Evolutionary conservation across 2,329 filamentous ascomycete species (phyloP).

Genomic region (Trichocomaceae sp.): DNA sequence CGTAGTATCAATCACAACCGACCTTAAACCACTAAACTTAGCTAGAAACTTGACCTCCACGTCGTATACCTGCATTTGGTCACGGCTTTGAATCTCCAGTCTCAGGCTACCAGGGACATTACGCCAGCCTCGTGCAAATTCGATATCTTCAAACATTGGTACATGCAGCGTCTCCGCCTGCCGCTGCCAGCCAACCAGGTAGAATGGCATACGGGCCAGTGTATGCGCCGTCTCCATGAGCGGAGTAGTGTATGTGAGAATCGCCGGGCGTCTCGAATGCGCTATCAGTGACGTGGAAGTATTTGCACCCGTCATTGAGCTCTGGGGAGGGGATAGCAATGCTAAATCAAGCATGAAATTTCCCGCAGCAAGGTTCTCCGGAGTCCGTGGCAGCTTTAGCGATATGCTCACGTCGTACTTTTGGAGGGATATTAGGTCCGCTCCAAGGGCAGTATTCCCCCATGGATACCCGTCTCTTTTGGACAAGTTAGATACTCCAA

Average conservation of each 20-base stretch:
- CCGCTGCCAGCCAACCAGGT: constrained; percentile 58
- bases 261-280: constrained; percentile 64
- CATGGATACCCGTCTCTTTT: constrained; percentile 44
- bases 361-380: constrained; percentile 65
- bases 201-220: constrained; percentile 59
- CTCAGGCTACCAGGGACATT: constrained; percentile 49
- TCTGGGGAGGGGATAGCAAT: constrained; percentile 51
- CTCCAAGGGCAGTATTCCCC: constrained; percentile 45
- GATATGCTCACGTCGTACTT: constrained; percentile 76
- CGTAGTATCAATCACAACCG: constrained; percentile 16
- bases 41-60: constrained; percentile 65
- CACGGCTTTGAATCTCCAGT: constrained; percentile 64
- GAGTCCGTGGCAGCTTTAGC: constrained; percentile 71
- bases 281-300: constrained; percentile 46
- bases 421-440: constrained; percentile 61
- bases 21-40: constrained; percentile 64
- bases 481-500: not conserved
- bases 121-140: constrained; percentile 53
- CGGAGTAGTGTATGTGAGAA: constrained; percentile 72
- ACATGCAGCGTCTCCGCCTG: constrained; percentile 61
- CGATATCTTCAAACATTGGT: constrained; percentile 65
- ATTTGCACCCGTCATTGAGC: constrained; percentile 24
- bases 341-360: constrained; percentile 92
- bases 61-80: constrained; percentile 69
- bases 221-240: constrained; percentile 58